phyloP scores from a whole-genome alignment of 257 asterid species.

The Datura wrightii region DNA sequence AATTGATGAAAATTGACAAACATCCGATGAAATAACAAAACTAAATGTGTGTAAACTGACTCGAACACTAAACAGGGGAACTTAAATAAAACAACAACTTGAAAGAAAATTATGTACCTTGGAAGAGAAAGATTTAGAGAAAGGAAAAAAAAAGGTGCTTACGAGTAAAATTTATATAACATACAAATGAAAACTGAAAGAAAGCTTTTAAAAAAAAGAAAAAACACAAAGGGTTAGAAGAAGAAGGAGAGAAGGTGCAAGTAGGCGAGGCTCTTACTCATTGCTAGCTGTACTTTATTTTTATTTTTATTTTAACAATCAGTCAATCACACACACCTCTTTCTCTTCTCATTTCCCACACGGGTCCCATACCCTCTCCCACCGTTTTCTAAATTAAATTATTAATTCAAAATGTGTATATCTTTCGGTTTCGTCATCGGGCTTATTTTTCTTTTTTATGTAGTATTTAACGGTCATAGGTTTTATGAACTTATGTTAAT shows the following conservation, averaged over 20 bases:
- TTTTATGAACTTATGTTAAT: too few relatives aligned
- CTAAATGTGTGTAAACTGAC: too few relatives aligned
- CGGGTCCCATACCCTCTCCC: neutral
- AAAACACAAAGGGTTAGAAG: neutral
- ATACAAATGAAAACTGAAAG: neutral
- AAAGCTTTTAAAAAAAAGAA: neutral
- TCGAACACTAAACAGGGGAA: too few relatives aligned
- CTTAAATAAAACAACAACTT: neutral
- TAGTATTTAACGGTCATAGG: too few relatives aligned
- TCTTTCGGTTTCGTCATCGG: too few relatives aligned
- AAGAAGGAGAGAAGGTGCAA: neutral
- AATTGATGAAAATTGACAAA: too few relatives aligned
- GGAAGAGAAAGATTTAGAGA: neutral
- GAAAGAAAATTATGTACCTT: neutral
- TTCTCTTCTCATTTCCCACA: neutral
- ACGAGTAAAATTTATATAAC: neutral
- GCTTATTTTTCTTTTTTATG: too few relatives aligned
- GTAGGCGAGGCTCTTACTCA: constrained; percentile 28
- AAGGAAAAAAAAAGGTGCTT: neutral
- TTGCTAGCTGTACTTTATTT: constrained; percentile 26
- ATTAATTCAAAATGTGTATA: too few relatives aligned
- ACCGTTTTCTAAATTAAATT: too few relatives aligned
- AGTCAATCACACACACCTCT: neutral
- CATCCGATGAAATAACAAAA: too few relatives aligned
- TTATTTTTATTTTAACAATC: neutral